phyloP scores from a whole-genome alignment of 305 asterid genomes.

The Fraxinus xanthoxyloides region DNA sequence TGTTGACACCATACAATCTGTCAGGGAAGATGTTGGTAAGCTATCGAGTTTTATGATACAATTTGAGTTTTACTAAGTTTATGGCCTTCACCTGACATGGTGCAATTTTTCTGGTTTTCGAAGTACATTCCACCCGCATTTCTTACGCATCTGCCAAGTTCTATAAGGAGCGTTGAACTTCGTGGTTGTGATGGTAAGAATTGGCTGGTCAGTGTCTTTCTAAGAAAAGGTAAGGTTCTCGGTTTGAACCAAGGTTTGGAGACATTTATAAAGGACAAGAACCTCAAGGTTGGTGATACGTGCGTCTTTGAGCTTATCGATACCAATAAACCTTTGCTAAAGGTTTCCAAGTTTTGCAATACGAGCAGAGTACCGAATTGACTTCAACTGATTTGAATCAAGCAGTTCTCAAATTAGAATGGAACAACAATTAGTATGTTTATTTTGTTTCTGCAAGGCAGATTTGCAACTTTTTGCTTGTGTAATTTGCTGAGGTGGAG shows the following conservation, averaged over 20 bases:
- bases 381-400: background rate
- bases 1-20: conserved; percentile 4
- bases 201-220: background rate
- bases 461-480: background rate
- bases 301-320: background rate
- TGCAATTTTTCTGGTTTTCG: background rate
- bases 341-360: background rate
- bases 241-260: background rate
- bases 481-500: background rate
- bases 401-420: no score
- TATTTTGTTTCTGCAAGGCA: background rate
- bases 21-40: conserved; percentile 15
- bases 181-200: background rate
- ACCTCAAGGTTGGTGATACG: background rate
- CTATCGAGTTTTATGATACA: background rate
- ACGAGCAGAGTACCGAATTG: background rate
- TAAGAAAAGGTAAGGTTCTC: background rate
- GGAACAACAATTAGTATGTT: background rate
- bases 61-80: background rate
- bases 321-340: background rate
- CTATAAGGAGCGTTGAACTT: background rate
- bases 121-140: background rate
- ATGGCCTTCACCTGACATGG: background rate
- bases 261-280: background rate
- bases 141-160: background rate